Base-by-base conservation (phyloP, 2,329 filamentous ascomycete genomes). In the Colletotrichum graminicola region DNA sequence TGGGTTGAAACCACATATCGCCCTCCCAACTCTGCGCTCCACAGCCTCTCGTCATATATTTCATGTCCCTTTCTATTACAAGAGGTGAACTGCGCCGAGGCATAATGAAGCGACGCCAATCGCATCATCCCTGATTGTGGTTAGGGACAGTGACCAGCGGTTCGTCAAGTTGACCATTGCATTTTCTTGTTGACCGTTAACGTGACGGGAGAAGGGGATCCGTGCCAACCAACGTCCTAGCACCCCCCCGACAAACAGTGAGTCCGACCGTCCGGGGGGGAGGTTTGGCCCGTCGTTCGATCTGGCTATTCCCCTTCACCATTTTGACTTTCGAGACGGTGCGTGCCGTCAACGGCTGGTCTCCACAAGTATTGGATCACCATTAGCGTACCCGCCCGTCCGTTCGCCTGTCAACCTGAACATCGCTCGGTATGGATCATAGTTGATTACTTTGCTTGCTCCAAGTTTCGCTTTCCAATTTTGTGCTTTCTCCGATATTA, bases 291-390 rank as follows among this genome's bases (percentile, higher is more conserved):
- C 67, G 56, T 67, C 52, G 56, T 71, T 32, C 34, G 56, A 67
- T 71, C 67, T 67, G 51, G 56, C 62, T 62, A 45, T 63, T 49
- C 67, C 67, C 63, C 67, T 57, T 71, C 57, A 36, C 41, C 54
- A 62, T 39, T 71, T 70, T 62, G 63, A 62, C 59, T 59, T 71
- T 71, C 56, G 67, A 71, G 67, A 71, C 67, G 67, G 67, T 71
- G 67, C 67, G 67, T 71, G 67, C 67, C 67, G 67, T 66, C 63
- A 36, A 62, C 63, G 67, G 67, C 23, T 57, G 63, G 51, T 62
- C 56, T 71, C 67, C 67, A 71, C 63, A 57, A 11, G 57, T 56
- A 62, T 67, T 67, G 51, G 56, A 62, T 61, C 67, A 61, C 41
- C 41, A 67, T 67, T 64, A 67, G 63, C 57, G 41, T 41, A 2